These are phyloP conservation scores for Saraca asoca DNA, from an alignment of 331 rosid species.

Conservation along the genomic window DNA sequence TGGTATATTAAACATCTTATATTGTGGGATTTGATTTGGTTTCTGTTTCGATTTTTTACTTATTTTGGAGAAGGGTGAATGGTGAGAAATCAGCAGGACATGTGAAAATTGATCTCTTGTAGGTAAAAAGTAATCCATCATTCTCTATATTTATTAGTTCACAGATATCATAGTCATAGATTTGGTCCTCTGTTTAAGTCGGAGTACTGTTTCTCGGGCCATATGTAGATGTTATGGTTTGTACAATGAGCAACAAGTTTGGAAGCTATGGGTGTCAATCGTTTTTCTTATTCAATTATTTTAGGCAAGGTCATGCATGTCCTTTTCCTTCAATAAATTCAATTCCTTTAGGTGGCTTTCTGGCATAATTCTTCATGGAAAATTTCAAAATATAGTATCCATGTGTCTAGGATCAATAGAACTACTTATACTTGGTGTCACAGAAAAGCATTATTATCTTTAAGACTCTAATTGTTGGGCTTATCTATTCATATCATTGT, in stretches of 20 bases:
- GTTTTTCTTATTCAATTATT: conserved; percentile 24
- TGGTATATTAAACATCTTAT: too few relatives aligned
- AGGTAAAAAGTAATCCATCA: conserved; percentile 1
- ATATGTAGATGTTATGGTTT: too few relatives aligned
- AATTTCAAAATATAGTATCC: conserved; percentile 32
- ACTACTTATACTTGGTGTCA: conserved; percentile 29
- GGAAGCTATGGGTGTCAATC: conserved; percentile 12
- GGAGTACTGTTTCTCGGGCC: too few relatives aligned
- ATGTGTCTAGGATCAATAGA: conserved; percentile 26
- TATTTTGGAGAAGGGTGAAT: too few relatives aligned
- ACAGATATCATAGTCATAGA: not conserved
- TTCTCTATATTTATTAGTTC: conserved; percentile 14
- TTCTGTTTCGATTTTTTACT: too few relatives aligned
- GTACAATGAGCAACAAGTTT: not conserved
- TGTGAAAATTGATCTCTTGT: too few relatives aligned
- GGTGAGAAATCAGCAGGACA: too few relatives aligned
- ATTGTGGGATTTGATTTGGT: too few relatives aligned
- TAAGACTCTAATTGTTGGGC: conserved; percentile 10
- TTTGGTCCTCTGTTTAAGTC: conserved; percentile 11
- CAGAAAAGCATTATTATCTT: conserved; percentile 2
- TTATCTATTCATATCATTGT: not conserved
- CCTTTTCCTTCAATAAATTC: conserved; percentile 32
- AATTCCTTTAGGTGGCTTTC: conserved; percentile 33
- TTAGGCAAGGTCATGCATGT: conserved; percentile 3
- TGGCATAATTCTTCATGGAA: conserved; percentile 4